Evolutionary conservation across 805 yeast genomes (phyloP).

Genomic region (Monosporozyma servazzii): DNA sequence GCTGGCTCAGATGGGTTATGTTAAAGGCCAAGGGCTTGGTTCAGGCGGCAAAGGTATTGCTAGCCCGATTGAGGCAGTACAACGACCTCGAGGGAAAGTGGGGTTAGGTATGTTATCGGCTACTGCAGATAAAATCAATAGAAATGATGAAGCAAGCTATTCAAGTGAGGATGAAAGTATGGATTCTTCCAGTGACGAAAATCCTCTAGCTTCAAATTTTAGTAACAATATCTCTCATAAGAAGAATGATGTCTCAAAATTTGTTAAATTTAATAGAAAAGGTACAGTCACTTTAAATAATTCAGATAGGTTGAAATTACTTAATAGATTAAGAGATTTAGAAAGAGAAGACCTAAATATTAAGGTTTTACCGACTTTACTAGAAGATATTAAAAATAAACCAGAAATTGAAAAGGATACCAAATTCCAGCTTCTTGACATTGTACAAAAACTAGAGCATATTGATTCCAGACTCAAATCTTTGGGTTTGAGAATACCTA

Average conservation of each 20-base stretch:
- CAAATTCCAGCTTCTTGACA: background rate
- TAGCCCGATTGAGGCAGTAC: conserved; percentile 66
- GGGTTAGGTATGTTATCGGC: conserved; percentile 60
- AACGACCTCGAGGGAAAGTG: conserved; percentile 49
- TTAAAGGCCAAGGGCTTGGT: conserved; percentile 82
- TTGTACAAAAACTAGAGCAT: background rate
- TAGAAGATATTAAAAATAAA: background rate
- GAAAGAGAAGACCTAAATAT: background rate
- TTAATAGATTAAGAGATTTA: background rate
- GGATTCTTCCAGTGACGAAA: conserved; percentile 1
- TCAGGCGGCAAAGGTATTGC: conserved; percentile 58
- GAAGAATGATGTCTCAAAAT: background rate
- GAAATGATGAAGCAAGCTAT: conserved; percentile 4
- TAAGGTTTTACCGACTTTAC: background rate
- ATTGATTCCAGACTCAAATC: background rate
- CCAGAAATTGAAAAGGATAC: background rate
- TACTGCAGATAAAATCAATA: background rate
- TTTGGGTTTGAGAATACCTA: background rate
- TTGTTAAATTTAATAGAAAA: background rate
- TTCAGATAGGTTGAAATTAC: background rate
- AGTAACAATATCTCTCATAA: background rate
- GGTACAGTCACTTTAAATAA: background rate
- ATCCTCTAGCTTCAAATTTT: background rate
- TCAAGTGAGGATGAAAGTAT: conserved; percentile 12
- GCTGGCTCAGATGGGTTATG: conserved; percentile 79